Conservation (phyloP, 2,329 filamentous ascomycete genomes). For the Epichloe uncinata region DNA sequence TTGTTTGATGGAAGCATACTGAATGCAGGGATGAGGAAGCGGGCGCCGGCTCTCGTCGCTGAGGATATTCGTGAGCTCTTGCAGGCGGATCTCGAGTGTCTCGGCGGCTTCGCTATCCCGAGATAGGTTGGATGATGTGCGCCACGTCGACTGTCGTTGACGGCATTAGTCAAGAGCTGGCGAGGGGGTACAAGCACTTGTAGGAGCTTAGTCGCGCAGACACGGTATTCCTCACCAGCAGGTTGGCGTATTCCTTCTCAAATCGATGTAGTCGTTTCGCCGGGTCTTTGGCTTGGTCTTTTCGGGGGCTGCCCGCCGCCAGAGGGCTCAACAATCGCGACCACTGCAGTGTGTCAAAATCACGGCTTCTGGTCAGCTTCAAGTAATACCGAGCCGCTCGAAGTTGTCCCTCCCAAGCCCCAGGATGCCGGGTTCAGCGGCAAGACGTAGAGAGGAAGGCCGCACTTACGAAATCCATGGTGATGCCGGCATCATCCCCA, state of each 20-base stretch:
- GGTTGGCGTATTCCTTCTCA: slow-evolving; percentile 50
- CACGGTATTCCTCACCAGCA: slow-evolving; percentile 34
- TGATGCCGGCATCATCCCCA: slow-evolving; percentile 33
- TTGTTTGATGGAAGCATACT: slow-evolving; percentile 73
- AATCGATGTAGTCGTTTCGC: slow-evolving; percentile 51
- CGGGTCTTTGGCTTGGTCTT: slow-evolving; percentile 49
- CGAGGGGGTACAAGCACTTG: neutral
- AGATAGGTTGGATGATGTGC: slow-evolving; percentile 45
- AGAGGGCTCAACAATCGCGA: slow-evolving; percentile 53
- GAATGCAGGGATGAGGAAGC: slow-evolving; percentile 80
- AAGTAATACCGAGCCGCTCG: neutral
- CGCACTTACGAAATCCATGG: slow-evolving; percentile 43
- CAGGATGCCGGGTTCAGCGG: neutral
- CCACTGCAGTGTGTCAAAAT: slow-evolving; percentile 33
- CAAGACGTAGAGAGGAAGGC: no score
- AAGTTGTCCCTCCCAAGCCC: neutral
- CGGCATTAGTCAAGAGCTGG: neutral
- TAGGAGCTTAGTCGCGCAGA: neutral
- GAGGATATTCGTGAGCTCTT: slow-evolving; percentile 57
- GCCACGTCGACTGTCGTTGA: slow-evolving; percentile 38
- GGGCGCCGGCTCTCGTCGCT: slow-evolving; percentile 82
- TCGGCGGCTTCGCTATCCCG: slow-evolving; percentile 49
- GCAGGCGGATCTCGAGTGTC: slow-evolving; percentile 46
- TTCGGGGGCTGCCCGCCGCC: slow-evolving; percentile 38
- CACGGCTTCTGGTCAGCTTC: slow-evolving; percentile 1